Conservation (phyloP, 345 rosid species). For the Syzygium grande region DNA sequence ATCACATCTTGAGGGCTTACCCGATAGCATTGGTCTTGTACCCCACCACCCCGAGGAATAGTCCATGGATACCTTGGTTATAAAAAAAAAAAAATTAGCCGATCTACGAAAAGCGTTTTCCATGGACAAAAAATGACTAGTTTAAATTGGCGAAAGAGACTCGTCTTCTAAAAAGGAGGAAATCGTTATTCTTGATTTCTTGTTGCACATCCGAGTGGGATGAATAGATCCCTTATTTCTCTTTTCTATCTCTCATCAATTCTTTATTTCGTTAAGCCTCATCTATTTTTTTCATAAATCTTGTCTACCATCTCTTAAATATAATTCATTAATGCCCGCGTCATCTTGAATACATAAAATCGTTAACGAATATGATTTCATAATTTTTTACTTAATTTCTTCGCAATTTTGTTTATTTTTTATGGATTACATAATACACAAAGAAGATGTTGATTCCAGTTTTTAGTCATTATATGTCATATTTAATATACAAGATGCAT, state of each 20-base stretch:
- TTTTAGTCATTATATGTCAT: not conserved
- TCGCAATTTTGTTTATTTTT: not conserved
- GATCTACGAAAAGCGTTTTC: not conserved
- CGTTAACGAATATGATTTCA: not conserved
- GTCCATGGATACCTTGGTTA: too few relatives aligned
- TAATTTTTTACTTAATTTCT: not conserved
- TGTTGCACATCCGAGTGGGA: not conserved
- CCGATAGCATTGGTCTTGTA: too few relatives aligned
- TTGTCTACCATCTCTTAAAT: not conserved
- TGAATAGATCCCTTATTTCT: not conserved
- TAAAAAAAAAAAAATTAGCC: too few relatives aligned
- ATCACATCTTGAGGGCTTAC: too few relatives aligned
- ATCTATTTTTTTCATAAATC: not conserved
- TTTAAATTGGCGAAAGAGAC: not conserved
- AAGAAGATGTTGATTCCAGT: not conserved
- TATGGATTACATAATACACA: not conserved
- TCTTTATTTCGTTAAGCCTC: not conserved
- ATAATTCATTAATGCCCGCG: not conserved
- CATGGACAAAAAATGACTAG: not conserved
- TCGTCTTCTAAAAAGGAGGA: not conserved
- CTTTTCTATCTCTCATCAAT: not conserved
- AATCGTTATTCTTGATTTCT: not conserved
- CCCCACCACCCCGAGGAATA: too few relatives aligned
- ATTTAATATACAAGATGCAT: not conserved
- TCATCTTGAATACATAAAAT: not conserved